Conservation (phyloP, 2,329 filamentous ascomycete genomes). For the Chaetomium sp. region DNA sequence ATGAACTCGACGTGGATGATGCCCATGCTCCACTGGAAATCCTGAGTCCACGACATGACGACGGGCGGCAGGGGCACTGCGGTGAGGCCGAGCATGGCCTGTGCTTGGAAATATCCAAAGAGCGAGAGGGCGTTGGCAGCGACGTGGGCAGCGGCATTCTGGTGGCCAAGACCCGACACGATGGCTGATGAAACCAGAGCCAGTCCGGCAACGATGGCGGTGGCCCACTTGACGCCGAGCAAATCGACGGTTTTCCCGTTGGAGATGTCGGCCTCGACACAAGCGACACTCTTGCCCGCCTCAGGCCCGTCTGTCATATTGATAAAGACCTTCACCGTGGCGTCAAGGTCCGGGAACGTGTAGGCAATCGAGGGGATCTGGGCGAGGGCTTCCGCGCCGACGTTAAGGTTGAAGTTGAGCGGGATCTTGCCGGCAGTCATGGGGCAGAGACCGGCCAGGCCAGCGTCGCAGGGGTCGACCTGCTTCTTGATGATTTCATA, state of each 20-base stretch:
- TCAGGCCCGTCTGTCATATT: conserved; percentile 62
- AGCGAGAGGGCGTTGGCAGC: conserved; percentile 92
- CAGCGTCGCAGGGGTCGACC: conserved; percentile 73
- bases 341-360: conserved; percentile 87
- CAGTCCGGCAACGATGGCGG: conserved; percentile 83
- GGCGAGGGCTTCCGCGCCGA: conserved; percentile 59
- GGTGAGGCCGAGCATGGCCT: conserved; percentile 87
- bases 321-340: conserved; percentile 79
- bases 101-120: conserved; percentile 91
- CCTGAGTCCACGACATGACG: conserved; percentile 90
- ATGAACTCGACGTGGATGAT: conserved; percentile 87
- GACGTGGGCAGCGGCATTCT: conserved; percentile 91
- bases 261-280: conserved; percentile 82
- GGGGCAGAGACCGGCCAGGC: conserved; percentile 78
- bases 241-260: conserved; percentile 93
- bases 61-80: conserved; percentile 82
- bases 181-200: conserved; percentile 83
- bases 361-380: conserved; percentile 83
- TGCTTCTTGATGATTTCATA: conserved; percentile 67
- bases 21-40: conserved; percentile 98
- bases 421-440: conserved; percentile 85
- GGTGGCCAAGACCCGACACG: conserved; percentile 86
- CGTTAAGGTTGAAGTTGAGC: conserved; percentile 68
- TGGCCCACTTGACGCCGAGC: conserved; percentile 83
- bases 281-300: conserved; percentile 67